Conservation (phyloP, 2,329 filamentous ascomycete genomes). For the Aspergillus aculeatus region DNA sequence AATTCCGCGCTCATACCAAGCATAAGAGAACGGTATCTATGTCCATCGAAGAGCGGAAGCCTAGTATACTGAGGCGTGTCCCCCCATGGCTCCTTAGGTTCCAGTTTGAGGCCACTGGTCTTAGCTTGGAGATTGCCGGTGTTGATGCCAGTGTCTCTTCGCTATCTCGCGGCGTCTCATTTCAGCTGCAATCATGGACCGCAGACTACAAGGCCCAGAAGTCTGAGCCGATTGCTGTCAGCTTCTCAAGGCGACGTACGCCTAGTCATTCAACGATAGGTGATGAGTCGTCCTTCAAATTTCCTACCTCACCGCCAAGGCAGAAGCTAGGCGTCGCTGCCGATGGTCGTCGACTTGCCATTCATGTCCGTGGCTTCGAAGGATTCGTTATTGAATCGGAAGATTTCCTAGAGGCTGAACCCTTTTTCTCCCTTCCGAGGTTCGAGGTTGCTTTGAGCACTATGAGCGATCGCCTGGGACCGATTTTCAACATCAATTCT, state of each 20-base stretch:
- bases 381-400: slow-evolving; percentile 85
- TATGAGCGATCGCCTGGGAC: slow-evolving; percentile 79
- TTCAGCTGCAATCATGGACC: slow-evolving; percentile 85
- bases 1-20: slow-evolving; percentile 70
- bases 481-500: slow-evolving; percentile 82
- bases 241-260: slow-evolving; percentile 65
- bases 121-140: slow-evolving; percentile 87
- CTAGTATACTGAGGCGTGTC: slow-evolving; percentile 72
- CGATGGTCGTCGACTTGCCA: slow-evolving; percentile 77
- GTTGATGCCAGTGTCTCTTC: slow-evolving; percentile 80
- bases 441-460: slow-evolving; percentile 87
- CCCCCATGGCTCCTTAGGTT: slow-evolving; percentile 83
- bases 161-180: slow-evolving; percentile 74
- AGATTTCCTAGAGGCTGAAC: slow-evolving; percentile 79
- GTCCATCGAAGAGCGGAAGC: slow-evolving; percentile 53
- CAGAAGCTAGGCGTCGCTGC: slow-evolving; percentile 47
- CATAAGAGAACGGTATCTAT: slow-evolving; percentile 56
- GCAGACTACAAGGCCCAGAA: slow-evolving; percentile 85
- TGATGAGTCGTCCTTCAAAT: slow-evolving; percentile 61
- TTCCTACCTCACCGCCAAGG: slow-evolving; percentile 49
- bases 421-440: slow-evolving; percentile 80
- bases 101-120: slow-evolving; percentile 81
- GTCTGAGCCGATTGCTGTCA: slow-evolving; percentile 54
- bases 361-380: slow-evolving; percentile 82
- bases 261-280: slow-evolving; percentile 68